Base-by-base conservation (phyloP, 2,329 filamentous ascomycete species). In the Ploettnerulaceae sp. region DNA sequence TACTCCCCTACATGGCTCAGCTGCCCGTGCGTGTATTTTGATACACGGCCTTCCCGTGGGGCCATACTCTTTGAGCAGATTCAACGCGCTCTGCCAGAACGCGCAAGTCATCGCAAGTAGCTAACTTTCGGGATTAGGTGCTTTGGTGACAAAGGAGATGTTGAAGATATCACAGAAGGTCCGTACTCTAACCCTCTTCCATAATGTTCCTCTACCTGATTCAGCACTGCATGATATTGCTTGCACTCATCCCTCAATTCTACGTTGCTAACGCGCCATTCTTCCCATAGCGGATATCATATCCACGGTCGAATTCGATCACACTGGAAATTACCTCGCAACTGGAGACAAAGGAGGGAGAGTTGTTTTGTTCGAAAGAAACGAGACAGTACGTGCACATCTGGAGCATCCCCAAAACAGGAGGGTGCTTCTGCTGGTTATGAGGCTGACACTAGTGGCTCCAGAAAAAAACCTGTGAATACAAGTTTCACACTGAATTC, bases 401-500 rank as follows among this genome's bases (percentile, higher is more conserved):
- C 26, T 28, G n/a, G n/a, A 11, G 11, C 20, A 37, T 25, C 17
- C 8, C 20, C 14, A 25, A 24, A 22, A 17, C 39, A n/a, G 11
- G 36, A 15, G 21, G 17, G 20, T 17, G 8, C 9, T 20, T 35
- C 22, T 32, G 14, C 21, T 28, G 8, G 25, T 32, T 34, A 35
- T 15, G 15, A 29, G 45, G 50, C 69, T 73, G 61, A 74, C 60
- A 36, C 26, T 31, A 22, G 24, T 38, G 35, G 34, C 36, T 42
- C 28, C 64, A 96, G 90, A 97, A 98, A 82, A 98, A 97, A 81
- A 97, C 93, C 40, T 98, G 93, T 80, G 93, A 98, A 71, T 98
- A 98, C 78, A 98, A 97, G 70, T 98, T 98, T 69, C 93, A 98
- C 70, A 98, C 93, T 68, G 93, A 98, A 67, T 98, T 98, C 63